phyloP scores from a whole-genome alignment of 345 rosid genomes.

The Eucalyptus sp. region DNA sequence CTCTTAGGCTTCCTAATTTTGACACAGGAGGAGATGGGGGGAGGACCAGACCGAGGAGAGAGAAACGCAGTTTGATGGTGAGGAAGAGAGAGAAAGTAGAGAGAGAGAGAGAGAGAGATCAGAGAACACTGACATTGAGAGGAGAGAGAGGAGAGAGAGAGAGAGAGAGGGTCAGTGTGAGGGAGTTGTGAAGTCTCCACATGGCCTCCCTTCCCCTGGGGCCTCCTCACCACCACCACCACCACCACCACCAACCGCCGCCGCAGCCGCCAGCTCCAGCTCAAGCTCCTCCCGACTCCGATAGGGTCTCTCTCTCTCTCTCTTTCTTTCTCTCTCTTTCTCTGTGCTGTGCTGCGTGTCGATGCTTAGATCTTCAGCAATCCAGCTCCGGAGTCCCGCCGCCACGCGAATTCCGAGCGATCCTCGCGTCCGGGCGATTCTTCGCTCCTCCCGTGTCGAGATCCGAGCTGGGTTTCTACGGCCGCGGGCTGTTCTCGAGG shows the following conservation, averaged over 20 bases:
- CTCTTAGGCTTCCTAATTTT: not conserved
- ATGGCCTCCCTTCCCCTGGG: conserved; percentile 42
- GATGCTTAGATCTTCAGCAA: conserved; percentile 21
- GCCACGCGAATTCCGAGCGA: conserved; percentile 1
- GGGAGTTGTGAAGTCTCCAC: conserved; percentile 25
- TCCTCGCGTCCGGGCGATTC: not conserved
- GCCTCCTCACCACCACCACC: conserved; percentile 13
- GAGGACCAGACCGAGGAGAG: not conserved
- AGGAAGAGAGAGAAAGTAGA: not conserved
- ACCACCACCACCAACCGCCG: not conserved
- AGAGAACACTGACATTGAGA: not conserved
- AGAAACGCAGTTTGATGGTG: not conserved
- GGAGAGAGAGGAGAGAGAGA: not conserved
- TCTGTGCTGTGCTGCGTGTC: not conserved
- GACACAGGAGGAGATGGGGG: not conserved
- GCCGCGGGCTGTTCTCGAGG: not conserved
- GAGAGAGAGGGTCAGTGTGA: conserved; percentile 5
- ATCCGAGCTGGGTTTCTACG: not conserved
- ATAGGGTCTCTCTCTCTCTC: conserved; percentile 17
- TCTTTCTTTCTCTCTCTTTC: not conserved
- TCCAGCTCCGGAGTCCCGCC: not conserved
- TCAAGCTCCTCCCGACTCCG: conserved; percentile 26
- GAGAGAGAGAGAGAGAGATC: conserved; percentile 1
- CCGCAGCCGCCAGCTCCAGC: conserved; percentile 1
- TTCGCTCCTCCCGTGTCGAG: not conserved